Evolutionary conservation across 768 basidiomycete species (phyloP).

Genomic region (Mycena indigotica): DNA sequence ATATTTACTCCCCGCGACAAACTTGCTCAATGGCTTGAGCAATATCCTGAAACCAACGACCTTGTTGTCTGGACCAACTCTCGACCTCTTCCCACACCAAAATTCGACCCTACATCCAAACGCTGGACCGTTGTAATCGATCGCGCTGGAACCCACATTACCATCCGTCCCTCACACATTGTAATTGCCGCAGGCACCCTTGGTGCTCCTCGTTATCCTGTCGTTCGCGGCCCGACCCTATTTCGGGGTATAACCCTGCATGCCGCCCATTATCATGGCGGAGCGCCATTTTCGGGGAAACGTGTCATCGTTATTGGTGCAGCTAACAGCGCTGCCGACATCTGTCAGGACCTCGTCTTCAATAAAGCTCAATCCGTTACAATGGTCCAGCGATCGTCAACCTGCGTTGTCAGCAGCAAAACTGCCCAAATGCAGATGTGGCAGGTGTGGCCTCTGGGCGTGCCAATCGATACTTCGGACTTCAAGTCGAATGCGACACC

Average conservation of each 20-base stretch:
- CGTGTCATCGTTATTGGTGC: slow-evolving; percentile 42
- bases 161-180: slow-evolving; percentile 41
- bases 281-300: slow-evolving; percentile 32
- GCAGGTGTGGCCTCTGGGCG: slow-evolving; percentile 24
- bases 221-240: slow-evolving; percentile 21
- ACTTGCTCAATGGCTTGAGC: slow-evolving; percentile 46
- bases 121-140: slow-evolving; percentile 38
- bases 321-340: slow-evolving; percentile 40
- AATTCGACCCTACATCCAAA: slow-evolving; percentile 31
- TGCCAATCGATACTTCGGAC: slow-evolving; percentile 27
- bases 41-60: slow-evolving; percentile 43
- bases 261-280: slow-evolving; percentile 32
- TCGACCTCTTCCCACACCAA: slow-evolving; percentile 31
- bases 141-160: slow-evolving; percentile 30
- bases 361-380: slow-evolving; percentile 38
- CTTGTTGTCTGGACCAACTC: slow-evolving; percentile 45
- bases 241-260: slow-evolving; percentile 39
- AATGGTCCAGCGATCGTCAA: slow-evolving; percentile 46
- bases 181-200: slow-evolving; percentile 41
- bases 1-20: slow-evolving; percentile 44
- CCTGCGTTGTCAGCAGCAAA: slow-evolving; percentile 33
- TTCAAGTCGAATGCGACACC: slow-evolving; percentile 30
- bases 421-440: slow-evolving; percentile 4
- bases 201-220: slow-evolving; percentile 36
- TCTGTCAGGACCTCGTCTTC: slow-evolving; percentile 39